Conservation (phyloP, 2,329 filamentous ascomycete species). For the Talaromyces sp. region DNA sequence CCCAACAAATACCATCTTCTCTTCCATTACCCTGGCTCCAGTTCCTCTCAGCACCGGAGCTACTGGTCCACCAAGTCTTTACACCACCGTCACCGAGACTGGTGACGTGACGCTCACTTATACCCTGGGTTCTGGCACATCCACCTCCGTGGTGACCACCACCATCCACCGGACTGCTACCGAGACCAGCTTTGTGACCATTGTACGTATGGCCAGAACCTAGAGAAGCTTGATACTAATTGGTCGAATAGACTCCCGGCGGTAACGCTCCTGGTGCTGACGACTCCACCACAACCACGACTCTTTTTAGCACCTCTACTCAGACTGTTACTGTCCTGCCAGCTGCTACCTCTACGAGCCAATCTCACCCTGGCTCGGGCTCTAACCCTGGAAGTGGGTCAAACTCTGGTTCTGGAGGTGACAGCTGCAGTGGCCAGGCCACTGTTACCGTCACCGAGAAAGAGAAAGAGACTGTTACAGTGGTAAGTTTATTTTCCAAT, state of each 20-base stretch:
- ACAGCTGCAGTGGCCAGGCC: constrained; percentile 7
- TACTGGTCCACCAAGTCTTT: constrained; percentile 9
- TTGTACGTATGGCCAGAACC: constrained; percentile 7
- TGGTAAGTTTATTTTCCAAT: constrained; percentile 21
- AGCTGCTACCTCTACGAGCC: constrained; percentile 1
- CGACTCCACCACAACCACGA: constrained; percentile 26
- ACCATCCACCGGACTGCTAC: constrained; percentile 33
- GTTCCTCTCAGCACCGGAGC: constrained; percentile 19
- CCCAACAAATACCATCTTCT: constrained; percentile 18
- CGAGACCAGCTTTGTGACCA: constrained; percentile 13
- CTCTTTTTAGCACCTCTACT: constrained; percentile 23
- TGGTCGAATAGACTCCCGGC: constrained; percentile 1
- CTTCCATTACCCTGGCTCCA: constrained; percentile 11
- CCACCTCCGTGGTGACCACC: constrained; percentile 33
- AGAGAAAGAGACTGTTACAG: constrained; percentile 32
- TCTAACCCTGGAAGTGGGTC: constrained; percentile 3
- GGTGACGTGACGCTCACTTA: constrained; percentile 33
- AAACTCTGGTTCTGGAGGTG: neutral
- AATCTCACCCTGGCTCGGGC: neutral
- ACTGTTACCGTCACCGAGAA: constrained; percentile 29
- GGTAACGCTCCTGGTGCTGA: constrained; percentile 8
- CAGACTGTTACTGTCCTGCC: constrained; percentile 11
- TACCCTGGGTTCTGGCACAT: constrained; percentile 33
- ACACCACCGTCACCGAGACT: constrained; percentile 6
- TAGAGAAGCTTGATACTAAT: neutral